Evolutionary conservation across 2,329 filamentous ascomycete species (phyloP), one percentile per base, ranked within the genome.

Genomic region (Allantophomopsis cytisporea): DNA sequence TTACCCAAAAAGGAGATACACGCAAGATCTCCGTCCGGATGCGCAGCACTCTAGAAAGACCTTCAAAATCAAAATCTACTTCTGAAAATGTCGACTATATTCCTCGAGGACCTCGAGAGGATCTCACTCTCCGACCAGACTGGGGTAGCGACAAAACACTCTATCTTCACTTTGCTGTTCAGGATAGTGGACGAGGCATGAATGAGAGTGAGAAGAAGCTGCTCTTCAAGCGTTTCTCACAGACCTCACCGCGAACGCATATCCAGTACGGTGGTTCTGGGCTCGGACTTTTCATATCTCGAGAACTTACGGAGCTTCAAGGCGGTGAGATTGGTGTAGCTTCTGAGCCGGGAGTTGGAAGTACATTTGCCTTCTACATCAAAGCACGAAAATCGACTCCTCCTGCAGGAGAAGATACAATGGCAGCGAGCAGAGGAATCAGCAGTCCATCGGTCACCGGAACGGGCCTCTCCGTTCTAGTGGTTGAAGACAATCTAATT

Each of bases 211-310:
- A 85, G 52, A 82, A 78, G 60, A 76, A 80, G 40, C 68, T 74
- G 37, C 66, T 88, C 0, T 88, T 88, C 57, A 73, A 83, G 48
- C 72, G 80, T 14, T 88, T 87, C 54, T 78, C 80, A 5, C 83
- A 88, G 56, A 80, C 80, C 1, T 82, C 76, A 15, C 78, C 80
- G 1, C 73, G 75, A 34, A 86, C 82, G 0, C 81, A 87, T 48
- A 76, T 83, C 18, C 76, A 83, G 46, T 86, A 87, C 45, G 83
- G 83, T 14, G 83, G 83, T 1, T 82, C 76, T 0, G 83, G 83
- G 0, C 66, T 88, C 1, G 83, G 83, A 0, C 63, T 88, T 0
- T 87, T 85, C 57, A 86, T 88, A 46, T 82, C 76, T 23, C 70
- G 81, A 20, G 75, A 83, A 39, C 65, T 88, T 14, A 83, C 80